Evolutionary conservation across 768 basidiomycete species (phyloP), one percentile per base, ranked within the genome.

Genomic region (Chiua virens): DNA sequence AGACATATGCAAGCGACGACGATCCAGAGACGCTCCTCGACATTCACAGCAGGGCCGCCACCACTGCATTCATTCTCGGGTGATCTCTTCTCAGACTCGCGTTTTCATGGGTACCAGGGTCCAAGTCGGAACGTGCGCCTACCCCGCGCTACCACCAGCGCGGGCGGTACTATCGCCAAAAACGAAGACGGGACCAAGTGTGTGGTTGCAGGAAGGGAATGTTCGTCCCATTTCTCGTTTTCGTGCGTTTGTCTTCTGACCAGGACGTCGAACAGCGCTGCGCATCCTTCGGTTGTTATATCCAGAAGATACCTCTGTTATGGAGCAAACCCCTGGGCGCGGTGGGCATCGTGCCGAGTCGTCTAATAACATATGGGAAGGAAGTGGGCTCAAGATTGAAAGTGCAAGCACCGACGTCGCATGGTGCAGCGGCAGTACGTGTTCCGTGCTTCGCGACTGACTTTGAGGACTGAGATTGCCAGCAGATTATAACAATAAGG

Each of bases 151-250:
- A 79, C 82, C 21, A 68, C 81, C 2, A 72, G 66, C 51, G 86
- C 88, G 43, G 85, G 85, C 30, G 87, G 86, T 0, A 72, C 81
- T 2, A 80, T 92, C 39, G 78, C 86, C 21, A 82, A 78, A 60
- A 84, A 78, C 55, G 82, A 84, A 53, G 88, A 90, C 58, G 85
- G 83, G 2, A 62, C 59, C 34, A 70, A 82, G 59, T 88, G 86
- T 68, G 87, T 82, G 2, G 85, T 90, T 11, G 81, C 88, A 1
- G 88, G 89, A n/a, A 82, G 80, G 67, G 89, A 89, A 74, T 88
- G 89, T 89, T 53, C 55, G 79, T 66, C 37, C 28, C 22, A 18
- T 15, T 18, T 13, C 48, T 56, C 47, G 22, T 52, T 35, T 34
- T 42, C 27, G 15, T 34, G 34, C n/a, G 9, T 28, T 37, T 13